Evolutionary conservation across 169 alveolate species (phyloP), one percentile per base, ranked within the genome.

Genomic region (Condylostoma magnum): DNA sequence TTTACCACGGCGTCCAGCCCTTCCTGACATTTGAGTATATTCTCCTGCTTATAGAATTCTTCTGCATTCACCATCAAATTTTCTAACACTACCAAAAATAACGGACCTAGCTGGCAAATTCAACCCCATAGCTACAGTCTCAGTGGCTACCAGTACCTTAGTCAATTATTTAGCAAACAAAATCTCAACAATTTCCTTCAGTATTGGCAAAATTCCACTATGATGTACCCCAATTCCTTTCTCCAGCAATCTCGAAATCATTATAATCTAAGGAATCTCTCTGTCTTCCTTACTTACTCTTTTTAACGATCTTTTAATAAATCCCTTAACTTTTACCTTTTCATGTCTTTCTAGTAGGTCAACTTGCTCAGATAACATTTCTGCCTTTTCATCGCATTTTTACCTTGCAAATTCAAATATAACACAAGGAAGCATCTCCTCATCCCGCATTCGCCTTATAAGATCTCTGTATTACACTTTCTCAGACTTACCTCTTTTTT

Each of bases 1-100:
- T 37, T 96, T 90, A 12, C 99, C 99, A 81, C 99, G 93, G 70
- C 99, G 93, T 20, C 99, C 99, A 3, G 99, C 99, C 75, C 99
- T 92, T 3, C 99, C 99, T 2, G 99, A 94, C 99, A 98, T 98
- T 87, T 97, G 97, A 6, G 99, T 93, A 78, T 98, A 98, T 79
- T 98, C 99, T n/a, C 99, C 90, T 10, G 99, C 91, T 10, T 91
- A 86, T 36, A 98, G 82, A 48, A 86, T 81, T 46, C 97, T 90
- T 28, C 84, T 70, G 34, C 88, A 77, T 50, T 82, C 72, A 43
- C 99, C 99, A 79, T 96, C 98, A 71, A 83, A 97, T 76, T 97
- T 97, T 76, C 89, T 83, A 12, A 97, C 78, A 20, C 96, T 86
- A 46, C 99, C 84, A 85, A 98, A 98, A 22, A 98, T 94, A 4